Percentiles rank a stretch among this genome's conserved stretches.
These are phyloP conservation scores for Paramecium bursaria DNA, from an alignment of 73 alveolate genomes.

Conservation along the genomic window DNA sequence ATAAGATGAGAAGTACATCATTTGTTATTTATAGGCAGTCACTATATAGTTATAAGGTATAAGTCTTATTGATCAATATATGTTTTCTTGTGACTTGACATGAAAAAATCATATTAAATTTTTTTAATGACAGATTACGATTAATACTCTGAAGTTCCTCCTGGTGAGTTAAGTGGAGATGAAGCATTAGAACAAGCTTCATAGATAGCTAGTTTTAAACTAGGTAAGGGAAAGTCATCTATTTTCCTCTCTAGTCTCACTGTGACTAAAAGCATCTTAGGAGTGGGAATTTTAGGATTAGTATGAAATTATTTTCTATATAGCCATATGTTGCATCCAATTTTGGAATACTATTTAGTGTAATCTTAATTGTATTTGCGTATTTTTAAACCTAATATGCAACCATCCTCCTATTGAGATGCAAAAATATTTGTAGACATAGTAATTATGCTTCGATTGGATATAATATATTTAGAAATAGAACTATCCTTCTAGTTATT, in stretches of 20 bases:
- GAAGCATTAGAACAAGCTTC: constrained; percentile 29
- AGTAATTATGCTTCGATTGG: constrained; percentile 51
- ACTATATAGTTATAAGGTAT: not conserved
- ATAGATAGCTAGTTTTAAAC: not conserved
- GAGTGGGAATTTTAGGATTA: constrained; percentile 56
- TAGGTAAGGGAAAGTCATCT: constrained; percentile 3
- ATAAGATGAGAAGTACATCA: constrained; percentile 22
- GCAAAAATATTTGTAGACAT: constrained; percentile 26
- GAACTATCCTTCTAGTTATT: not conserved
- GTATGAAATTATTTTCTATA: not conserved
- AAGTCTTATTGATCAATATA: constrained; percentile 14
- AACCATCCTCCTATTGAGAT: constrained; percentile 5
- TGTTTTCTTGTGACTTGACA: constrained; percentile 44
- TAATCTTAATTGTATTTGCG: not conserved
- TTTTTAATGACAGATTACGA: no score
- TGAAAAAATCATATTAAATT: constrained; percentile 11
- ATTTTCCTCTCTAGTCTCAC: constrained; percentile 10
- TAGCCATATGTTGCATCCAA: constrained; percentile 52
- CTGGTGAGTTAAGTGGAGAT: constrained; percentile 37
- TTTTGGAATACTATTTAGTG: constrained; percentile 37
- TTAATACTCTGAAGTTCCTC: no score
- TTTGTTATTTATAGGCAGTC: not conserved
- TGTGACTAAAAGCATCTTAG: constrained; percentile 39
- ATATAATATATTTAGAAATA: not conserved
- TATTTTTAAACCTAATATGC: constrained; percentile 37